Evolutionary conservation across 148 eudicot genomes (phyloP).

Genomic region (Cornus controversa): DNA sequence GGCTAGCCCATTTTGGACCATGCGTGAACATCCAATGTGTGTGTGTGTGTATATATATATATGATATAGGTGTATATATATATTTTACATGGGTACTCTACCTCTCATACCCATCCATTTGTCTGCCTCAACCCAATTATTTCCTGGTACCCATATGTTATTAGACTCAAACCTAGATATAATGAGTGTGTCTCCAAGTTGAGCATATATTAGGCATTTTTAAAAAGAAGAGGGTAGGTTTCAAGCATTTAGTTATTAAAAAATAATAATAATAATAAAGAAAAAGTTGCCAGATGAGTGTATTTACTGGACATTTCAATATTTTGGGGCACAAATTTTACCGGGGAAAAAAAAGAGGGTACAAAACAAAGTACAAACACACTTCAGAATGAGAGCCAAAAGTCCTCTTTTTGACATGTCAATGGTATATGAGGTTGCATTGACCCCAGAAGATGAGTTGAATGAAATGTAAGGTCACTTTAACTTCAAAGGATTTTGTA

Average conservation of each 20-base stretch:
- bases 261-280: not conserved
- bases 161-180: not conserved
- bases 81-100: not conserved
- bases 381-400: slow-evolving; percentile 3
- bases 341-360: not conserved
- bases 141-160: not conserved
- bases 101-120: not conserved
- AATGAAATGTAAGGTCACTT: slow-evolving; percentile 1
- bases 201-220: no score
- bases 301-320: not conserved
- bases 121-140: not conserved
- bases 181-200: slow-evolving; percentile 16
- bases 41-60: not conserved
- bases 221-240: no score
- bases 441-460: not conserved
- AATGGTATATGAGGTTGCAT: not conserved
- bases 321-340: no score
- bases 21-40: not conserved
- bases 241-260: no score
- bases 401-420: slow-evolving; percentile 7
- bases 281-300: not conserved
- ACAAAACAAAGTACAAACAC: not conserved
- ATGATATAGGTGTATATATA: not conserved
- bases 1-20: no score
- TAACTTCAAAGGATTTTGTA: not conserved